Percentiles rank a stretch among this genome's conserved stretches.
phyloP scores from a whole-genome alignment of 2,329 filamentous ascomycete genomes.

The Colletotrichum eleusines region DNA sequence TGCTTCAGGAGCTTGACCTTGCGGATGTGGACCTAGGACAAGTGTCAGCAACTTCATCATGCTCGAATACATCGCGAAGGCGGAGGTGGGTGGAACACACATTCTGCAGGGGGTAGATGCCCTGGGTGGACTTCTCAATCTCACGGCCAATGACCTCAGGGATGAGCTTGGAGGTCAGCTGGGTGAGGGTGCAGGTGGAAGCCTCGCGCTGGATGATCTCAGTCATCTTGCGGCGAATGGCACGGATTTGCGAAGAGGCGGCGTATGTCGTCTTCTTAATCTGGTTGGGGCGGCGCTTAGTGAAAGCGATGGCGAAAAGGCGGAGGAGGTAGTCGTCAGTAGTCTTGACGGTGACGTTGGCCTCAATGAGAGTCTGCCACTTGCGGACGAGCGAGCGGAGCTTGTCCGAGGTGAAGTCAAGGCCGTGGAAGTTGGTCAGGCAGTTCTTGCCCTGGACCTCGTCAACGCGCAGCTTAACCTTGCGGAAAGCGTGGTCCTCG shows the following conservation, averaged over 20 bases:
- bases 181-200: constrained; percentile 90
- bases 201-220: constrained; percentile 99
- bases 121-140: constrained; percentile 99
- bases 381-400: constrained; percentile 98
- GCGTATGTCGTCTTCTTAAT: constrained; percentile 99
- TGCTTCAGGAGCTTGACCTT: constrained; percentile 99
- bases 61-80: background rate
- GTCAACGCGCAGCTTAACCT: constrained; percentile 98
- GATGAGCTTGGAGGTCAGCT: constrained; percentile 98
- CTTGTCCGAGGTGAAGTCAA: constrained; percentile 99
- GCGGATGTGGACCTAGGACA: constrained; percentile 93
- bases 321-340: constrained; percentile 99
- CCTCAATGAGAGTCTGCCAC: constrained; percentile 99
- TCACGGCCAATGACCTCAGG: constrained; percentile 99
- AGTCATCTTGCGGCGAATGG: constrained; percentile 99
- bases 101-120: constrained; percentile 99
- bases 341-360: constrained; percentile 99
- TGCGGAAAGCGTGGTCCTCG: constrained; percentile 99
- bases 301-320: constrained; percentile 99
- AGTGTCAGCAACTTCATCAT: constrained; percentile 51
- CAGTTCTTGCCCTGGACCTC: constrained; percentile 99
- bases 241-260: constrained; percentile 94
- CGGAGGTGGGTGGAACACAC: constrained; percentile 63
- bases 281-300: constrained; percentile 98
- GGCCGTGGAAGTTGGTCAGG: constrained; percentile 99